Evolutionary conservation across 345 rosid species (phyloP), one percentile per base, ranked within the genome.

Genomic region (Mangifera indica): DNA sequence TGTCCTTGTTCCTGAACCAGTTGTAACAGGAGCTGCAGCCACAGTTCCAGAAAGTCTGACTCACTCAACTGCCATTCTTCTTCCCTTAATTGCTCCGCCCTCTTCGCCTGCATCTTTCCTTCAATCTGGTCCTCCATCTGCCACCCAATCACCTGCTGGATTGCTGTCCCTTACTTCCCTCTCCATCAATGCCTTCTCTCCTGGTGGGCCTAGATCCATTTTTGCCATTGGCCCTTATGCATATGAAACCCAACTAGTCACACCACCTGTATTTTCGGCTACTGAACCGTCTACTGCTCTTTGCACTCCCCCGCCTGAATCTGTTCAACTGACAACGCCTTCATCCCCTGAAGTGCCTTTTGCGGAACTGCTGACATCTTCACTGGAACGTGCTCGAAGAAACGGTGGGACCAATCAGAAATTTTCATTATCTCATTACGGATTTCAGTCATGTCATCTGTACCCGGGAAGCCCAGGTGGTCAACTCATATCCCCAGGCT

Each of bases 251-350:
- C 98, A 94, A 75, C 78, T 87, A 18, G 97, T 94, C 20, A 90
- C 98, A n/a, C 98, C 98, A 40, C 98, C 98, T 10, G 93, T 81
- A 3, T 91, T 93, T 79, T 93, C 98, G 45, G 93, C 98, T 60
- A 93, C 98, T 8, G 93, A 93, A 69, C 96, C 98, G 60, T 90
- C 96, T 13, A 94, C 98, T n/a, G 97, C 98, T 53, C 87, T 97
- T 15, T 87, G 86, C 77, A 94, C 98, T 44, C 98, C 98, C 1
- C 97, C 96, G 18, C 92, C 98, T 0, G 97, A 90, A 73, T 87
- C 97, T 8, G 89, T 90, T 74, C 95, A 88, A 37, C 65, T 74
- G 70, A 89, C 97, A 26, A 92, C 95, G 15, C 98, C 98, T 71
- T 90, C 97, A 5, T 94, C 98, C 56, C 98, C 98, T 20, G 97